These are phyloP conservation scores for Penicillium samsonianum DNA, from an alignment of 495 filamentous ascomycete genomes.

Conservation along the genomic window DNA sequence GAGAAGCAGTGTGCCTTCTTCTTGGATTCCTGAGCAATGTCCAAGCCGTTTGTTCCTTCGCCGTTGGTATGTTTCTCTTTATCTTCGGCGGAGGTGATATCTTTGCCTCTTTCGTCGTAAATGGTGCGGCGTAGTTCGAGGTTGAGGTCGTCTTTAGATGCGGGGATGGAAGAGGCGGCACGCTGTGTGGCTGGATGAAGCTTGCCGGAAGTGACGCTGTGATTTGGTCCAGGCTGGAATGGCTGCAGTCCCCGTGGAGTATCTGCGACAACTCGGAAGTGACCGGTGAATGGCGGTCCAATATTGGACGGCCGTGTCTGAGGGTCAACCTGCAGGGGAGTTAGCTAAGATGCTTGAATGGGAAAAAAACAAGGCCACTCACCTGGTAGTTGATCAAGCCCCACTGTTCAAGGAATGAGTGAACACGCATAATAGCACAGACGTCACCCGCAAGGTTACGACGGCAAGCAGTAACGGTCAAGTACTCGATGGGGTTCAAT, in stretches of 20 bases:
- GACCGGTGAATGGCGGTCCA: constrained; percentile 93
- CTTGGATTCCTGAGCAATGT: constrained; percentile 59
- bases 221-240: constrained; percentile 84
- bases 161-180: constrained; percentile 67
- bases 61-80: constrained; percentile 76
- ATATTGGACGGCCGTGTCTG: constrained; percentile 94
- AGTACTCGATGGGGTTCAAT: constrained; percentile 90
- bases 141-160: constrained; percentile 77
- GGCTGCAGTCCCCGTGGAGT: constrained; percentile 93
- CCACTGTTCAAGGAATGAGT: constrained; percentile 99
- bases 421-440: constrained; percentile 97
- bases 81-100: constrained; percentile 60
- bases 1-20: constrained; percentile 81
- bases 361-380: constrained; percentile 13
- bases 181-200: constrained; percentile 70
- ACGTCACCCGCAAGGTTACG: constrained; percentile 96
- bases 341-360: constrained; percentile 2
- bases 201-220: constrained; percentile 71
- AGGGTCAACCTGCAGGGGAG: constrained; percentile 74
- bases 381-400: constrained; percentile 99
- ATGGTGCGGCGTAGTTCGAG: constrained; percentile 91
- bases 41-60: constrained; percentile 63
- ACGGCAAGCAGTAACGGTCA: constrained; percentile 96
- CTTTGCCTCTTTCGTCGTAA: constrained; percentile 90
- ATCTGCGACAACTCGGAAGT: constrained; percentile 92